Percentiles rank a stretch among this genome's conserved stretches.
Conservation (phyloP, 306 rosid species). For the Styphnolobium japonicum region DNA sequence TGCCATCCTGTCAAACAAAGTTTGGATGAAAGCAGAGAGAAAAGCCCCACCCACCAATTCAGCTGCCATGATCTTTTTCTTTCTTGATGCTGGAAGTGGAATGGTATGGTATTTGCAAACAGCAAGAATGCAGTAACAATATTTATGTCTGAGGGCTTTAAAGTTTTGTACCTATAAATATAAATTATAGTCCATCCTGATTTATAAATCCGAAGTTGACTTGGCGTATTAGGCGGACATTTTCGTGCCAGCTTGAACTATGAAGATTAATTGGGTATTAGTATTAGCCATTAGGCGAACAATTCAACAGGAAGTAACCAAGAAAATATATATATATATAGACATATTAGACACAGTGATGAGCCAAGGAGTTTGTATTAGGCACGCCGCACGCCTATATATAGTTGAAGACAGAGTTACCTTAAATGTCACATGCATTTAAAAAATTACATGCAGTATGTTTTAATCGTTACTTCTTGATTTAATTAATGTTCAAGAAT, state of each 20-base stretch:
- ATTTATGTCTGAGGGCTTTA: not conserved
- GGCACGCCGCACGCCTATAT: too few species aligned
- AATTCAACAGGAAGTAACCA: too few species aligned
- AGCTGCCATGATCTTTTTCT: not conserved
- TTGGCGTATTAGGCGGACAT: not conserved
- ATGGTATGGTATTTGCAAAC: not conserved
- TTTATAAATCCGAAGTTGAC: not conserved
- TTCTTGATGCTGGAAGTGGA: not conserved
- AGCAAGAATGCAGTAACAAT: not conserved
- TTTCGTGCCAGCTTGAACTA: not conserved
- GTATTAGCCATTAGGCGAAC: too few species aligned
- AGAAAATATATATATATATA: too few species aligned
- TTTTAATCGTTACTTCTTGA: too few species aligned
- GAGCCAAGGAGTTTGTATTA: too few species aligned
- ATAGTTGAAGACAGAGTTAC: too few species aligned
- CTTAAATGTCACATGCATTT: too few species aligned
- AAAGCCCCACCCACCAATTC: conserved; percentile 3
- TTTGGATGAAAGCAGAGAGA: conserved; percentile 13
- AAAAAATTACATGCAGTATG: too few species aligned
- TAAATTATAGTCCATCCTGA: too few species aligned
- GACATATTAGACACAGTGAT: too few species aligned
- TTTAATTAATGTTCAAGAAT: too few species aligned
- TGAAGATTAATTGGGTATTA: not conserved
- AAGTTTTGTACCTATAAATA: not conserved
- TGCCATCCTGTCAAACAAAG: conserved; percentile 7